Evolutionary conservation across 2,329 filamentous ascomycete species (phyloP).

Genomic region (Beauveria asiatica): DNA sequence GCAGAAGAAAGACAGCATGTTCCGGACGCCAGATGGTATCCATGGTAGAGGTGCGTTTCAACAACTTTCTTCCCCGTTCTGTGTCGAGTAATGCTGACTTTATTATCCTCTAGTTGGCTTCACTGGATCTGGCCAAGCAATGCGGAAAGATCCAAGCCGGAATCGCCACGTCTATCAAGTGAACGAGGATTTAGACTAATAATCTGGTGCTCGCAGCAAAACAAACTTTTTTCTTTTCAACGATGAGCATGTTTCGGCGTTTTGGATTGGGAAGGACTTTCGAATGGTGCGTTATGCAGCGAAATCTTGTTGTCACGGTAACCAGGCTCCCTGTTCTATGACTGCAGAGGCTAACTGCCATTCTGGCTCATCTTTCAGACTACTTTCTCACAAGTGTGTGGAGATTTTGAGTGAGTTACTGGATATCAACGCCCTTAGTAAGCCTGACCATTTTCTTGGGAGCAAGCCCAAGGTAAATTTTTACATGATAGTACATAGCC

Average conservation of each 20-base stretch:
- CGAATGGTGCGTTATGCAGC: neutral
- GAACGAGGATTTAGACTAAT: constrained; percentile 63
- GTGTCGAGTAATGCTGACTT: constrained; percentile 12
- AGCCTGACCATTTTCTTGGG: neutral
- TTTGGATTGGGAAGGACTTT: constrained; percentile 9
- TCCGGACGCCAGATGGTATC: constrained; percentile 80
- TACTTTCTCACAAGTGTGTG: neutral
- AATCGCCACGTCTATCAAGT: constrained; percentile 79
- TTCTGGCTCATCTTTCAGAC: constrained; percentile 12
- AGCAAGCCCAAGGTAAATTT: neutral
- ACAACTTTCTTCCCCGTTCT: neutral
- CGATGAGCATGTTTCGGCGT: constrained; percentile 14
- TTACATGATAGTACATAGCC: constrained; percentile 1
- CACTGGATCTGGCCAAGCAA: constrained; percentile 86
- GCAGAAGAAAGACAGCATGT: constrained; percentile 91
- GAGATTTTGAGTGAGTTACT: neutral
- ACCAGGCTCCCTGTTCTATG: constrained; percentile 24
- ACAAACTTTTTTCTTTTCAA: constrained; percentile 2
- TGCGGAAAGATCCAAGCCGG: constrained; percentile 84
- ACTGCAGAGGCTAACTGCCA: constrained; percentile 35
- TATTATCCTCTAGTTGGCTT: constrained; percentile 66
- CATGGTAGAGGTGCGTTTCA: constrained; percentile 66
- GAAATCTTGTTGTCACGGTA: constrained; percentile 18
- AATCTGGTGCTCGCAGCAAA: constrained; percentile 20
- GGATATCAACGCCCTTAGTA: neutral